Percentiles rank a stretch among this genome's conserved stretches.
Evolutionary conservation across 2,329 filamentous ascomycete genomes (phyloP).

Genomic region (Pyrenophora graminea): DNA sequence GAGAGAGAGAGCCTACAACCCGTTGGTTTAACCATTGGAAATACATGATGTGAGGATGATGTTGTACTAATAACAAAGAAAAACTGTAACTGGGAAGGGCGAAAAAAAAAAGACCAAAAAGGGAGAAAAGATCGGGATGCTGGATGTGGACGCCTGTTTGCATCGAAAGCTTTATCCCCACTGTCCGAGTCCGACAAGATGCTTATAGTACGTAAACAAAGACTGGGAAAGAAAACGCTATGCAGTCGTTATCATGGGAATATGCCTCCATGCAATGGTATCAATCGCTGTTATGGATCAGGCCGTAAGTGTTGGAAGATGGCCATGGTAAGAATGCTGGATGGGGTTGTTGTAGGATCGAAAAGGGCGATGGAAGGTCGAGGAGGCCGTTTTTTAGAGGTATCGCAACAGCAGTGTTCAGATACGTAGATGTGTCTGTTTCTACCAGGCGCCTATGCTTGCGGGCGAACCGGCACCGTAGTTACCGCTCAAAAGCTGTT

Average conservation of each 20-base stretch:
- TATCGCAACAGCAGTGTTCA: not conserved
- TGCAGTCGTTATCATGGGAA: constrained; percentile 43
- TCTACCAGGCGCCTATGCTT: constrained; percentile 61
- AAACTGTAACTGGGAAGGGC: constrained; percentile 21
- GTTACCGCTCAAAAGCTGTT: constrained; percentile 60
- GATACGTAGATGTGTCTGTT: too few species aligned
- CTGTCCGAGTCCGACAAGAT: constrained; percentile 16
- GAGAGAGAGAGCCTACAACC: constrained; percentile 2
- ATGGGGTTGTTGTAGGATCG: not conserved
- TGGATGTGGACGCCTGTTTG: constrained; percentile 13
- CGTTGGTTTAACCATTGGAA: not conserved
- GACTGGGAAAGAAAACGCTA: constrained; percentile 37
- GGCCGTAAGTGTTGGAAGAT: constrained; percentile 14
- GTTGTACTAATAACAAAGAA: constrained; percentile 14
- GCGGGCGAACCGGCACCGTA: constrained; percentile 60
- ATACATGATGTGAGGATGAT: not conserved
- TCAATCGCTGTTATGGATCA: constrained; percentile 10
- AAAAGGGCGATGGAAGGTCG: not conserved
- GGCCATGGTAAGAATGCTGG: constrained; percentile 5
- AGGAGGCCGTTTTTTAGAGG: not conserved
- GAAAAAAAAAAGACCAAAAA: not conserved
- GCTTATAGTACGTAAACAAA: constrained; percentile 29
- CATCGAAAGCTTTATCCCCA: constrained; percentile 14
- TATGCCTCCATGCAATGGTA: constrained; percentile 26
- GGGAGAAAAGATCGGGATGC: not conserved